Evolutionary conservation across 495 filamentous ascomycete genomes (phyloP).

Genomic region (Neurospora sp.): DNA sequence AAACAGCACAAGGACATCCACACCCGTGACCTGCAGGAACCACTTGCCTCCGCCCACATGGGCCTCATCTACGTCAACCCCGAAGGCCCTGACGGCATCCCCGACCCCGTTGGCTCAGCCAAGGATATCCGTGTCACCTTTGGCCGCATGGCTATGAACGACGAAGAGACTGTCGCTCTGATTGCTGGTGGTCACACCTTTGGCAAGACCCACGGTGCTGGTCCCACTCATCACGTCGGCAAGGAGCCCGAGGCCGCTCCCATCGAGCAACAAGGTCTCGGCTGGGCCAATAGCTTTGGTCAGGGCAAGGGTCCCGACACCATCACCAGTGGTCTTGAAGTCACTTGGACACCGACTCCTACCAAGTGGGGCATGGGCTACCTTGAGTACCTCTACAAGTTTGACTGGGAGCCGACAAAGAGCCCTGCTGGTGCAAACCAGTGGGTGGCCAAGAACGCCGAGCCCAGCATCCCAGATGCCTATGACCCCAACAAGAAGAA

Average conservation of each 20-base stretch:
- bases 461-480: slow-evolving; percentile 55
- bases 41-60: slow-evolving; percentile 58
- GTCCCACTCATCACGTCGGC: slow-evolving; percentile 44
- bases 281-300: slow-evolving; percentile 50
- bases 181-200: slow-evolving; percentile 69
- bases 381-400: slow-evolving; percentile 64
- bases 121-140: slow-evolving; percentile 62
- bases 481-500: slow-evolving; percentile 56
- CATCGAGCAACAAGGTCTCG: slow-evolving; percentile 55
- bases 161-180: slow-evolving; percentile 64
- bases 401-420: slow-evolving; percentile 67
- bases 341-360: slow-evolving; percentile 62
- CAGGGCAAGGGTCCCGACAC: slow-evolving; percentile 53
- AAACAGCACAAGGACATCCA: slow-evolving; percentile 42
- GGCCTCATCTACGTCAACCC: slow-evolving; percentile 72
- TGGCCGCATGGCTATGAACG: slow-evolving; percentile 67
- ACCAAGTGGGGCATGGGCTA: slow-evolving; percentile 58
- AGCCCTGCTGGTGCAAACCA: slow-evolving; percentile 63
- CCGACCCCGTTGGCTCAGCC: slow-evolving; percentile 56
- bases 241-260: slow-evolving; percentile 51
- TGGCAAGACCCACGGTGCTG: slow-evolving; percentile 68
- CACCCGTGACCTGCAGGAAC: slow-evolving; percentile 50
- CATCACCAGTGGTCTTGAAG: slow-evolving; percentile 65
- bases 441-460: slow-evolving; percentile 58
- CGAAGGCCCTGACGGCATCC: slow-evolving; percentile 59